These are phyloP conservation scores for Termitomyces eurrhizus DNA, from an alignment of 768 basidiomycete species.

Conservation along the genomic window DNA sequence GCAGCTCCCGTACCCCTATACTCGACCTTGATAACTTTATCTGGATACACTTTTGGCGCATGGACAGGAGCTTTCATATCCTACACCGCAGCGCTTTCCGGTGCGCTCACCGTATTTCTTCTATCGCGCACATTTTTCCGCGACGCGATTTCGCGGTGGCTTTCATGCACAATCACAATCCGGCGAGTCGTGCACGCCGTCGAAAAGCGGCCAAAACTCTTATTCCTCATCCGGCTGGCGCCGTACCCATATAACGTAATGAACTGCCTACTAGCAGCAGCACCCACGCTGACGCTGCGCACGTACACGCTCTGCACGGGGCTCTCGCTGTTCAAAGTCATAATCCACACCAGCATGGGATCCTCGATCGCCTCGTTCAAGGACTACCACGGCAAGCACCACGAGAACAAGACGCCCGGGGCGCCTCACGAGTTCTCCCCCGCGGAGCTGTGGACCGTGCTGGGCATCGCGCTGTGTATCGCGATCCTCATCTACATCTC, in stretches of 20 bases:
- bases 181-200: conserved; percentile 83
- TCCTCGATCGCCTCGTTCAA: conserved; percentile 83
- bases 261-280: conserved; percentile 89
- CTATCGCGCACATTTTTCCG: conserved; percentile 74
- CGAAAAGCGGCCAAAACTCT: conserved; percentile 80
- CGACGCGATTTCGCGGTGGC: conserved; percentile 66
- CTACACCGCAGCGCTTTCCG: conserved; percentile 80
- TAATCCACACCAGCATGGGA: conserved; percentile 87
- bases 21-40: conserved; percentile 88
- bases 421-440: conserved; percentile 46
- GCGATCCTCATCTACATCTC: conserved; percentile 78
- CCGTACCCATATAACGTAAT: conserved; percentile 93
- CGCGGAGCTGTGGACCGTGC: conserved; percentile 59
- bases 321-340: conserved; percentile 83
- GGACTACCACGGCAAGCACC: conserved; percentile 46
- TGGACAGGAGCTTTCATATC: conserved; percentile 84
- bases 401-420: conserved; percentile 22
- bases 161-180: conserved; percentile 65
- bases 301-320: conserved; percentile 81
- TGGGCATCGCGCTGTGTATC: conserved; percentile 68
- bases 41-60: conserved; percentile 87
- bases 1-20: conserved; percentile 88
- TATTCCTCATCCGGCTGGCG: conserved; percentile 90
- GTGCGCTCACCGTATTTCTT: conserved; percentile 80
- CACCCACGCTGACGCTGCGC: conserved; percentile 72